Conservation (phyloP, 805 yeast species). For the Ogataea methanolica region DNA sequence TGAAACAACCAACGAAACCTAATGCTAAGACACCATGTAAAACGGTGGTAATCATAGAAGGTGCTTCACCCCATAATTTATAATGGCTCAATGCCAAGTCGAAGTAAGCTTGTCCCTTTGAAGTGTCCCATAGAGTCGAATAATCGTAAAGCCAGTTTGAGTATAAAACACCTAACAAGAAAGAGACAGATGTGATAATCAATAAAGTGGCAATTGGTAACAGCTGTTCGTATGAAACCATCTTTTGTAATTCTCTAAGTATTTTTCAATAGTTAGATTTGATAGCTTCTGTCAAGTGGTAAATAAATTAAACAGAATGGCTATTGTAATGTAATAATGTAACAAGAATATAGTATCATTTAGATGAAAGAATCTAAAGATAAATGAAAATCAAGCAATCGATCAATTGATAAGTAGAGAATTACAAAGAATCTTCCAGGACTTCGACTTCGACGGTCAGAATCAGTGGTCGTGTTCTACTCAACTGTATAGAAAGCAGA, state of each 20-base stretch:
- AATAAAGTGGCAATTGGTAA: slow-evolving; percentile 30
- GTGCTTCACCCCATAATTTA: slow-evolving; percentile 63
- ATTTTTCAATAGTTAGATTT: no score
- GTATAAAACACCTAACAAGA: slow-evolving; percentile 74
- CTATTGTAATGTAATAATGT: no score
- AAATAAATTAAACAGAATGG: no score
- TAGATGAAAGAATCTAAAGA: no score
- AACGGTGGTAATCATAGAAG: slow-evolving; percentile 51
- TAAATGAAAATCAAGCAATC: no score
- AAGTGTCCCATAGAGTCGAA: slow-evolving; percentile 63
- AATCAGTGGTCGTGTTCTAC: no score
- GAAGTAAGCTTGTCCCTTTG: slow-evolving; percentile 48
- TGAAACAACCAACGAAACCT: slow-evolving; percentile 68
- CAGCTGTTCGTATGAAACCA: slow-evolving; percentile 28
- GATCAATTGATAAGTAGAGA: no score
- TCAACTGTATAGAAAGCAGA: no score
- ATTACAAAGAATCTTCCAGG: no score
- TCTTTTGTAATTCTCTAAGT: neutral
- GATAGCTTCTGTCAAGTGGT: no score
- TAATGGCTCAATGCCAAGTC: slow-evolving; percentile 68
- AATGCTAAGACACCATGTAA: slow-evolving; percentile 57
- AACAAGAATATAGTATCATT: no score
- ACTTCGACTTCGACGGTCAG: no score
- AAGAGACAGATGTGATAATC: slow-evolving; percentile 48
- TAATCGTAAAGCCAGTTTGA: slow-evolving; percentile 81